Conservation (phyloP, 2,329 filamentous ascomycete genomes). For the Colletotrichum sp. region DNA sequence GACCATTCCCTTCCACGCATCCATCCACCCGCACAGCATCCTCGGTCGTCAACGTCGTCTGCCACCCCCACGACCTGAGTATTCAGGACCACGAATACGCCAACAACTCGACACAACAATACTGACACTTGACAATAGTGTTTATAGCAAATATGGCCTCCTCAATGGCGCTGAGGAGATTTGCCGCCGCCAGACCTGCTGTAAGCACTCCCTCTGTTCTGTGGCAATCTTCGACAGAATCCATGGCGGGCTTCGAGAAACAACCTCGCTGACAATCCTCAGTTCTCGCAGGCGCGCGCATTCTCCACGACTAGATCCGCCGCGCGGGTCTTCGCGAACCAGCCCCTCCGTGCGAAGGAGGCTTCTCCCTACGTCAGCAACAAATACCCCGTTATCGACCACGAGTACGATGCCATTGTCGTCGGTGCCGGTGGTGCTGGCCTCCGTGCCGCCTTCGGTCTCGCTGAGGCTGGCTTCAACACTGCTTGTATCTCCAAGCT, state of each 20-base stretch:
- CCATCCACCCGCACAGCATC: background rate
- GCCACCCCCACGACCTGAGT: background rate
- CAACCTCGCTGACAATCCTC: background rate
- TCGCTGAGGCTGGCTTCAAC: constrained; percentile 89
- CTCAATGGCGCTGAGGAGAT: constrained; percentile 68
- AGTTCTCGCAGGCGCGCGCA: constrained; percentile 75
- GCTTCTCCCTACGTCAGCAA: constrained; percentile 84
- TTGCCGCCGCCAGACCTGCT: constrained; percentile 60
- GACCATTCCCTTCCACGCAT: background rate
- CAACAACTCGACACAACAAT: background rate
- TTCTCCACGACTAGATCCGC: constrained; percentile 89
- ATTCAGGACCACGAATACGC: background rate
- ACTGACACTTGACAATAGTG: background rate
- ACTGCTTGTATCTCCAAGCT: constrained; percentile 88
- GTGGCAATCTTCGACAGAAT: background rate
- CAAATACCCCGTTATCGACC: constrained; percentile 97
- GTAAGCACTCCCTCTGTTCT: constrained; percentile 46
- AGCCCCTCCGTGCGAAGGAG: constrained; percentile 90
- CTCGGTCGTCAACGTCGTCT: background rate
- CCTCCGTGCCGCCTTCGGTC: constrained; percentile 82
- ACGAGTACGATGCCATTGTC: constrained; percentile 98
- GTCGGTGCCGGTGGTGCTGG: constrained; percentile 85
- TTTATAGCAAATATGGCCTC: constrained; percentile 56
- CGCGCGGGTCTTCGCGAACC: constrained; percentile 85
- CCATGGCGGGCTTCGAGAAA: constrained; percentile 26